A percentile compares a stretch with the other conserved stretches of the same genome.
phyloP scores from a whole-genome alignment of 768 basidiomycete genomes.

The Kwoniella dendrophila region DNA sequence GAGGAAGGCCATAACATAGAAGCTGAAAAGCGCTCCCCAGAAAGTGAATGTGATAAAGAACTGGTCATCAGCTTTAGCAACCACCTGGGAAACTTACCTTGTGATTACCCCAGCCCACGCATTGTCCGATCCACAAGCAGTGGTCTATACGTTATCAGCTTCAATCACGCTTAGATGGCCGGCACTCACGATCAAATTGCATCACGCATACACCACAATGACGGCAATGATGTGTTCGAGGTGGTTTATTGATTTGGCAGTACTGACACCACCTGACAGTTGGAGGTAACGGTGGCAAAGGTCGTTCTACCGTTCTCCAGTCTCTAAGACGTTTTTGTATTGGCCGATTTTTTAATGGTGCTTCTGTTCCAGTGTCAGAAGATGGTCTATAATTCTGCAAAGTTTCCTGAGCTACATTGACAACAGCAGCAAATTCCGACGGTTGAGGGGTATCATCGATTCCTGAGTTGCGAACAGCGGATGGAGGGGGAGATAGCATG shows the following conservation, averaged over 20 bases:
- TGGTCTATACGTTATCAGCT: conserved; percentile 38
- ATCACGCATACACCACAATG: conserved; percentile 54
- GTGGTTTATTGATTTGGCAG: conserved; percentile 53
- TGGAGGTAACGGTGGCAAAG: conserved; percentile 26
- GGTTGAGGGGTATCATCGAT: conserved; percentile 32
- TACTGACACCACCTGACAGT: conserved; percentile 46
- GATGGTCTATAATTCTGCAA: conserved; percentile 13
- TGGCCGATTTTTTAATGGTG: conserved; percentile 6
- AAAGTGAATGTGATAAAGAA: conserved; percentile 82
- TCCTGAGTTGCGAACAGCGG: background rate
- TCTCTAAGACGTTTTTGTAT: conserved; percentile 19
- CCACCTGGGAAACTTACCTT: conserved; percentile 61
- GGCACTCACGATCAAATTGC: conserved; percentile 51
- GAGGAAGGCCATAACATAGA: conserved; percentile 68
- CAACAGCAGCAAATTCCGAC: conserved; percentile 40
- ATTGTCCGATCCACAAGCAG: conserved; percentile 81
- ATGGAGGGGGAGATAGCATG: background rate
- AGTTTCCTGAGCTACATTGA: conserved; percentile 20
- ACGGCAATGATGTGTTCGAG: conserved; percentile 53
- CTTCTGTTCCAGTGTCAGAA: conserved; percentile 12
- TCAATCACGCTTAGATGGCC: too few species aligned
- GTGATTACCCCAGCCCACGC: conserved; percentile 88
- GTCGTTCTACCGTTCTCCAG: conserved; percentile 31
- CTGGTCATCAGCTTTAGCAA: conserved; percentile 56
- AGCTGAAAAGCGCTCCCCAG: conserved; percentile 65